Conservation (phyloP, 345 rosid species). For the Aurinia saxatilis region DNA sequence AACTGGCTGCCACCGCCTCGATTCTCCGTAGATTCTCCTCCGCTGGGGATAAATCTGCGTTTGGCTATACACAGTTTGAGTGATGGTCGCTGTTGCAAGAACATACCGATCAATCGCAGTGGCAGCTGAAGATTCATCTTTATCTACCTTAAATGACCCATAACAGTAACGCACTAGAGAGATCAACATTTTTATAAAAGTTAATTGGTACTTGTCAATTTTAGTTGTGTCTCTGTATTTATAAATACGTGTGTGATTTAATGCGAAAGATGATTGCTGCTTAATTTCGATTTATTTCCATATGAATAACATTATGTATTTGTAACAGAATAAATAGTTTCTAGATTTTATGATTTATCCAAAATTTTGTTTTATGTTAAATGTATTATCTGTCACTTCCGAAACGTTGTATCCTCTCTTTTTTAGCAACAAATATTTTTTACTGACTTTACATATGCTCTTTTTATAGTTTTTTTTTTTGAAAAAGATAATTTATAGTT, state of each 20-base stretch:
- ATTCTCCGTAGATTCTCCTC: background rate
- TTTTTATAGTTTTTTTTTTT: too few species aligned
- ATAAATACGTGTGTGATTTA: background rate
- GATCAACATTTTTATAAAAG: background rate
- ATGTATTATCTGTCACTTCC: background rate
- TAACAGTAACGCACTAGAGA: constrained; percentile 14
- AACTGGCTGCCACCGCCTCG: background rate
- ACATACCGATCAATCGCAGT: background rate
- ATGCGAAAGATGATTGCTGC: background rate
- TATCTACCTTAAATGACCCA: background rate
- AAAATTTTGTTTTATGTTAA: background rate
- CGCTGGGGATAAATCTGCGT: background rate
- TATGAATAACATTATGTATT: background rate
- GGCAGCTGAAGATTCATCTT: background rate
- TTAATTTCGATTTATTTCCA: background rate
- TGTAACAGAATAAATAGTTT: too few species aligned
- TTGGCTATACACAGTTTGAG: background rate
- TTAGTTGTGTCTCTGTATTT: too few species aligned
- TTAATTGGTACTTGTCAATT: background rate
- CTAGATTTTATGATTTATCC: background rate
- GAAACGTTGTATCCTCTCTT: background rate
- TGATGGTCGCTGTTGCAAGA: background rate
- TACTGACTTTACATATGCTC: too few species aligned
- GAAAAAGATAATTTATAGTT: background rate
- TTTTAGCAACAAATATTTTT: background rate